Evolutionary conservation across 768 basidiomycete genomes (phyloP), one percentile per base, ranked within the genome.

Genomic region (Paxillus rubicundulus): DNA sequence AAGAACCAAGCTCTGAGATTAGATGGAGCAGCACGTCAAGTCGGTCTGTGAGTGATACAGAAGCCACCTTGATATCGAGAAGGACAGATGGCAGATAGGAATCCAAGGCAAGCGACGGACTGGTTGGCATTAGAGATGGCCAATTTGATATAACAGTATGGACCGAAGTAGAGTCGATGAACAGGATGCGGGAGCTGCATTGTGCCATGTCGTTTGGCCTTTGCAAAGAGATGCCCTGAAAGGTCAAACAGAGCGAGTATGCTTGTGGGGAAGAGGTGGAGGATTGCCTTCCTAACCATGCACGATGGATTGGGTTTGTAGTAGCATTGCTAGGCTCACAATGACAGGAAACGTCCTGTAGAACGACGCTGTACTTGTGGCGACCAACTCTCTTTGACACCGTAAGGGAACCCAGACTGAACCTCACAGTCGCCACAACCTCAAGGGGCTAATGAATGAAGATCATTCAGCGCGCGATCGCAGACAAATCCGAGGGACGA

Each of bases 71-170:
- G 38, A 76, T 55, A 34, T 73, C 75, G 18, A 83, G 60, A 24
- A 78, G 77, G 17, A 87, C 43, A 12, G 84, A 71, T 10, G 87
- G 76, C 9, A 77, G 73, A 61, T 84, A 84, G 9, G 82, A 78
- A 60, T 86, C 85, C 20, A 79, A 81, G 18, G 7, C 50, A 43
- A 43, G 40, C 46, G 33, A 40, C 40, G 39, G 44, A 50, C 46
- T 37, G 17, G 48, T n/a, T 12, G 69, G 55, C 40, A 85, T 63
- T 58, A 84, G 81, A 38, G 76, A 65, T 9, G 85, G 82, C 86
- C 85, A 89, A 63, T 84, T 82, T 3, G 77, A 77, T 18, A 75
- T 66, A 20, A 86, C 66, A 14, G 77, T 49, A 5, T 69, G 63
- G 20, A 61, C 42, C 12, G 60, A 58, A 44, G 49, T 52, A 12